These are phyloP conservation scores for Penicillium sp. DNA, from an alignment of 2,329 filamentous ascomycete genomes.

Conservation along the genomic window DNA sequence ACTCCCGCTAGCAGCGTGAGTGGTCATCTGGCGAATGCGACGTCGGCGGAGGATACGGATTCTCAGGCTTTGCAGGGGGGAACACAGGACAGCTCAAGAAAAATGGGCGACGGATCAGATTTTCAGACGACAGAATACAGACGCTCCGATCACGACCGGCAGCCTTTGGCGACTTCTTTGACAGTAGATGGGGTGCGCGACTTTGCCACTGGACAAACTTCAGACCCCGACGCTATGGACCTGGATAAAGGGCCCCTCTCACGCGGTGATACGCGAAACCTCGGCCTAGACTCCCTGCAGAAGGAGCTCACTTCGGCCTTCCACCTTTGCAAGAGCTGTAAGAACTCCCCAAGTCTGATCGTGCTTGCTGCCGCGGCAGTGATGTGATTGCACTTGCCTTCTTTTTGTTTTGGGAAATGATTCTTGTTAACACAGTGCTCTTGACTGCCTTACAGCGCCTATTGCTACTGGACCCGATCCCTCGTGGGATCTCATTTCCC, in stretches of 20 bases:
- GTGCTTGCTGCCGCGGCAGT: constrained; percentile 32
- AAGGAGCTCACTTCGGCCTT: constrained; percentile 50
- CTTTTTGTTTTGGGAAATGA: constrained; percentile 29
- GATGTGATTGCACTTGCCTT: constrained; percentile 30
- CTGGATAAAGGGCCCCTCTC: constrained; percentile 34
- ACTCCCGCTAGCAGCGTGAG: constrained; percentile 50
- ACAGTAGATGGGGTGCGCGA: constrained; percentile 22
- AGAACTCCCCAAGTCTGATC: constrained; percentile 47
- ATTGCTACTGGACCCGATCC: constrained; percentile 57
- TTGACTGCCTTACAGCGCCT: constrained; percentile 42
- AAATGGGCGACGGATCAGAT: constrained; percentile 15
- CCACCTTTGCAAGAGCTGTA: constrained; percentile 54
- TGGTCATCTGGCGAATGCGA: constrained; percentile 35
- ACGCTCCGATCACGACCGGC: constrained; percentile 39
- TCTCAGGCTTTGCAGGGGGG: constrained; percentile 33
- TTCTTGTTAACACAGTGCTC: constrained; percentile 46
- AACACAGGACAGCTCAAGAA: constrained; percentile 24
- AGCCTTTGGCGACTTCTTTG: constrained; percentile 17
- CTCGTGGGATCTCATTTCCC: constrained; percentile 59
- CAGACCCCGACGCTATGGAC: constrained; percentile 42
- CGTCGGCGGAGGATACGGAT: constrained; percentile 38
- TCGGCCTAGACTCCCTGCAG: constrained; percentile 46
- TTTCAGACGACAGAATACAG: constrained; percentile 32
- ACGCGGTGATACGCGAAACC: constrained; percentile 27
- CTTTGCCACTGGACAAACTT: constrained; percentile 19